These are phyloP conservation scores for Colletotrichum acutatum DNA, from an alignment of 2,329 filamentous ascomycete genomes.

Conservation along the genomic window DNA sequence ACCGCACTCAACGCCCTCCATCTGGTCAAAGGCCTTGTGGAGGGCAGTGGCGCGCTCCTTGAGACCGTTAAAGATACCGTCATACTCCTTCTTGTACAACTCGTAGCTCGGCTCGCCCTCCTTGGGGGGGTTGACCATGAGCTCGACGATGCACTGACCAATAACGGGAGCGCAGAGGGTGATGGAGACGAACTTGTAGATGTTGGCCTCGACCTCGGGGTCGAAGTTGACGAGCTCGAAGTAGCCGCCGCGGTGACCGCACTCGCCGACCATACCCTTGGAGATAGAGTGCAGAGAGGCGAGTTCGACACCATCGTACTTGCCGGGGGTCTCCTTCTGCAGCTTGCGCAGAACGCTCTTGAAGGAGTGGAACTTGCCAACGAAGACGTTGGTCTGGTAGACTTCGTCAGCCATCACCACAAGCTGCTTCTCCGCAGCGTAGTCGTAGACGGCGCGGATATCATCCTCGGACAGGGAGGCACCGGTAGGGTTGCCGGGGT, in stretches of 20 bases:
- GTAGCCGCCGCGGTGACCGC: conserved; percentile 96
- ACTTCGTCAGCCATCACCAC: conserved; percentile 97
- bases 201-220: conserved; percentile 84
- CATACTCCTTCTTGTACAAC: conserved; percentile 88
- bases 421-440: conserved; percentile 85
- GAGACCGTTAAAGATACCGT: conserved; percentile 81
- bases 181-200: conserved; percentile 99
- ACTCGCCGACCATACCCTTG: conserved; percentile 99
- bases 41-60: conserved; percentile 84
- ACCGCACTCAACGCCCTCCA: conserved; percentile 96
- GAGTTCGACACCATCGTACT: conserved; percentile 88
- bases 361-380: conserved; percentile 95
- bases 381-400: conserved; percentile 98
- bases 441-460: conserved; percentile 85
- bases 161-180: conserved; percentile 95
- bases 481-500: conserved; percentile 97
- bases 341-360: conserved; percentile 86
- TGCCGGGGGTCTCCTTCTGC: conserved; percentile 78
- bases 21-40: conserved; percentile 89
- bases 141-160: conserved; percentile 94
- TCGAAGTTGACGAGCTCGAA: conserved; percentile 96
- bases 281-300: conserved; percentile 93
- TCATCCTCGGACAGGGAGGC: conserved; percentile 83
- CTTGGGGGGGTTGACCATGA: conserved; percentile 96
- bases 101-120: conserved; percentile 85